Evolutionary conservation across 305 asterid genomes (phyloP).

Genomic region (Lippia alba): DNA sequence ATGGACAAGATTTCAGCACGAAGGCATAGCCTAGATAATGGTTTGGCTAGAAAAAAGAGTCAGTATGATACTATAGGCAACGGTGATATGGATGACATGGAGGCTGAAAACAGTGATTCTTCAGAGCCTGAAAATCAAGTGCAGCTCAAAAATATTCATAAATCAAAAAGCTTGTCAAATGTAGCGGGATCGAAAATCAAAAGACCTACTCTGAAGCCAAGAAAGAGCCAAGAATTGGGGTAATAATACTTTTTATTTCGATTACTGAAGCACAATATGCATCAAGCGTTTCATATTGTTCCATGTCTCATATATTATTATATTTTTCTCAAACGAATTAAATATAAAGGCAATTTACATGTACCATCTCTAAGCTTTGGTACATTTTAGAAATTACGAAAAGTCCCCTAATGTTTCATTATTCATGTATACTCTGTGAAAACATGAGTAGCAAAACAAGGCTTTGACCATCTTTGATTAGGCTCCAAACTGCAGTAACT

Average conservation of each 20-base stretch:
- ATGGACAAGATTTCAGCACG: constrained; percentile 26
- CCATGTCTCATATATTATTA: too few relatives aligned
- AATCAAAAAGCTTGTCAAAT: constrained; percentile 45
- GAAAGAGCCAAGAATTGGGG: constrained; percentile 44
- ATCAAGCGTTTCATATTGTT: too few relatives aligned
- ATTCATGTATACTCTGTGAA: too few relatives aligned
- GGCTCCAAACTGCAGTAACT: too few relatives aligned
- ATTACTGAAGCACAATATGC: too few relatives aligned
- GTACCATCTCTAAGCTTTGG: too few relatives aligned
- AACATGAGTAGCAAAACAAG: too few relatives aligned
- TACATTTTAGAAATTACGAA: too few relatives aligned
- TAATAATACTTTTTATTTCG: not conserved
- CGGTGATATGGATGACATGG: constrained; percentile 59
- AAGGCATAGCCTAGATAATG: constrained; percentile 52
- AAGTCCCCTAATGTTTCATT: too few relatives aligned
- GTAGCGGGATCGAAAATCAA: constrained; percentile 51
- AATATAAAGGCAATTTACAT: too few relatives aligned
- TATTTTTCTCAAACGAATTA: too few relatives aligned
- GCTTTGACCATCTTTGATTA: too few relatives aligned
- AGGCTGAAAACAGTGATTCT: constrained; percentile 65
- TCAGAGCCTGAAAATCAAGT: constrained; percentile 62
- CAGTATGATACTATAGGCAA: constrained; percentile 35
- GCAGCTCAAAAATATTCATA: constrained; percentile 42
- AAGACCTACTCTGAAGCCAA: constrained; percentile 53
- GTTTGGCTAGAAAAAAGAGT: constrained; percentile 36